Base-by-base conservation (phyloP, 768 basidiomycete species). In the Russula sp. region DNA sequence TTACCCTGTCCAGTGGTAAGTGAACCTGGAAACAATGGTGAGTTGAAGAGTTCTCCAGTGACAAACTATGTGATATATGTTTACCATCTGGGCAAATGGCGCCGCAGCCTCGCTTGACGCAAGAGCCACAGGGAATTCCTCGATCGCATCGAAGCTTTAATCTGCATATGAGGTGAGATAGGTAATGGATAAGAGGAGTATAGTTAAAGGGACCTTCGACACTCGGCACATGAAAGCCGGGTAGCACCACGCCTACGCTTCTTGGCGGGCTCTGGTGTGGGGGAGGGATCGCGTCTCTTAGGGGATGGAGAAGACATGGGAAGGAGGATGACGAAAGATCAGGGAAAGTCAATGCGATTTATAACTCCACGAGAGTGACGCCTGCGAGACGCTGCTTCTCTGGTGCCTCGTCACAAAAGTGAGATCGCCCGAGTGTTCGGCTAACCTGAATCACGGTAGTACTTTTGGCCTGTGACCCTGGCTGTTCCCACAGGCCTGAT, bases 1-100 rank as follows among this genome's bases (percentile, higher is more conserved):
- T 89, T 90, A 16, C 89, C 89, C 73, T 89, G 86, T 8, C 89
- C 89, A 52, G 89, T 91, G 10, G 88, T 90, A 50, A 91, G 76
- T 11, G 88, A 89, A 56, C 88, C 88, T 89, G 77, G 34, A 57
- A 52, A 62, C 5, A 54, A 52, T 39, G 37, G 55, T 49, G 60
- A 48, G 47, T 59, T 51, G 35, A 20, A 40, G 31, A 20, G 51
- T 56, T 44, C 52, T 22, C 9, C 5, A 10, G 37, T 40, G 14
- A 48, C 50, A 18, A 50, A 58, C 49, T 37, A 57, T 64, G 47
- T 22, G 14, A 59, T 57, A 35, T 45, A 55, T 61, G 42, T 34
- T 65, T 64, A 84, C 85, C 80, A 80, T 91, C 89, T 55, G 89
- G 89, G 72, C 89, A 92, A 66, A 92, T 91, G 60, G 88, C 85